These are phyloP conservation scores for Auxenochlorella pyrenoidosa DNA, from an alignment of 139 green algal species.

Conservation along the genomic window DNA sequence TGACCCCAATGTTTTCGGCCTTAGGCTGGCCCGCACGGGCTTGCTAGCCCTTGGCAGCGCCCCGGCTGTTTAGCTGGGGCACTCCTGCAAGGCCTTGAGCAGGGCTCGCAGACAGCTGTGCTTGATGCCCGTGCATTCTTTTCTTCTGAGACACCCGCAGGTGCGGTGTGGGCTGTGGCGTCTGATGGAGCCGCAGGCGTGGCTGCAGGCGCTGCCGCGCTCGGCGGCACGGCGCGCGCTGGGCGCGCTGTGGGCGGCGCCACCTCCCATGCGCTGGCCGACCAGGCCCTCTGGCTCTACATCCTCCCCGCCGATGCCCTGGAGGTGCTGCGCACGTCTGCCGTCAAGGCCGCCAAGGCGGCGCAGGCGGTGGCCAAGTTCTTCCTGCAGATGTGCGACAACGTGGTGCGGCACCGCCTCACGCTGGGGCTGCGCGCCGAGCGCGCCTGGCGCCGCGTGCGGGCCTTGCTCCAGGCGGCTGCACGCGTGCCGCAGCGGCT, in stretches of 20 bases:
- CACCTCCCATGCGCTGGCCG: not conserved
- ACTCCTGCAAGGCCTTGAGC: too few species aligned
- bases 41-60: too few species aligned
- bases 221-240: constrained; percentile 11
- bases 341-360: constrained; percentile 38
- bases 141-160: not conserved
- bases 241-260: constrained; percentile 14
- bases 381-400: constrained; percentile 31
- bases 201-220: not conserved
- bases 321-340: constrained; percentile 43
- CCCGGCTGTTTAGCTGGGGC: too few species aligned
- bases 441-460: constrained; percentile 21
- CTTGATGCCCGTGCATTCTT: not conserved
- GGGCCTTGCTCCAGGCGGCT: not conserved
- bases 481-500: not conserved
- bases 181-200: not conserved
- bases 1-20: too few species aligned
- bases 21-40: too few species aligned
- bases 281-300: constrained; percentile 43
- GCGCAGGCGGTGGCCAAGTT: constrained; percentile 47
- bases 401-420: constrained; percentile 31
- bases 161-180: not conserved
- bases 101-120: not conserved
- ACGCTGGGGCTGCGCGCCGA: constrained; percentile 17
- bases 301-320: constrained; percentile 41